phyloP scores from a whole-genome alignment of 1,284 basidiomycete genomes.

The Clitocybe nebularis region DNA sequence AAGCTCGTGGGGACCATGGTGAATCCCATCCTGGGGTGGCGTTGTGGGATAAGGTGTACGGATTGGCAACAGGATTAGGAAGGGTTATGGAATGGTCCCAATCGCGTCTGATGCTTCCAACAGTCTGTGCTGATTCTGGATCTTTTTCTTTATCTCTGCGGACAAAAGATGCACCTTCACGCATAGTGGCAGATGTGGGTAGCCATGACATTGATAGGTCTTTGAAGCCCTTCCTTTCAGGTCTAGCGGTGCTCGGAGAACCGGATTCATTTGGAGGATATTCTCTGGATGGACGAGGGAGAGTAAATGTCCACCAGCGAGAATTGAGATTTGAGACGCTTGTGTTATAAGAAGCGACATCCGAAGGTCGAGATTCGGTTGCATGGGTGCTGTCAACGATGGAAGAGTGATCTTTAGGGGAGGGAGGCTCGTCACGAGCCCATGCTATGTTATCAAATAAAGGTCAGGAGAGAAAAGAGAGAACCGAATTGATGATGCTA shows the following conservation, averaged over 20 bases:
- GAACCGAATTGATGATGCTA: conserved; percentile 25
- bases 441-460: conserved; percentile 49
- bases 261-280: conserved; percentile 17
- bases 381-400: conserved; percentile 24
- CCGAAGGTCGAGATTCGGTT: conserved; percentile 40
- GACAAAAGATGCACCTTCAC: conserved; percentile 27
- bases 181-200: conserved; percentile 28
- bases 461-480: conserved; percentile 8
- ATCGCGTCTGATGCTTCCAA: conserved; percentile 17
- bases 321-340: conserved; percentile 40
- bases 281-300: conserved; percentile 34
- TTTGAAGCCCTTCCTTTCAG: conserved; percentile 33
- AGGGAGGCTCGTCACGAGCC: conserved; percentile 78
- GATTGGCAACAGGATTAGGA: conserved; percentile 35
- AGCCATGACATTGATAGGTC: conserved; percentile 43
- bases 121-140: conserved; percentile 9
- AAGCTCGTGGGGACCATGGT: conserved; percentile 55
- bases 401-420: conserved; percentile 49
- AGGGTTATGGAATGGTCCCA: conserved; percentile 35
- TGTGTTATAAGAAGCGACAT: conserved; percentile 51
- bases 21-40: conserved; percentile 63
- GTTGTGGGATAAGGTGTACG: conserved; percentile 52
- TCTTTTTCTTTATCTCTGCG: conserved; percentile 30
- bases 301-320: conserved; percentile 69
- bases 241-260: conserved; percentile 18